phyloP scores from a whole-genome alignment of 2,329 filamentous ascomycete genomes.

The Cladophialophora psammophila region DNA sequence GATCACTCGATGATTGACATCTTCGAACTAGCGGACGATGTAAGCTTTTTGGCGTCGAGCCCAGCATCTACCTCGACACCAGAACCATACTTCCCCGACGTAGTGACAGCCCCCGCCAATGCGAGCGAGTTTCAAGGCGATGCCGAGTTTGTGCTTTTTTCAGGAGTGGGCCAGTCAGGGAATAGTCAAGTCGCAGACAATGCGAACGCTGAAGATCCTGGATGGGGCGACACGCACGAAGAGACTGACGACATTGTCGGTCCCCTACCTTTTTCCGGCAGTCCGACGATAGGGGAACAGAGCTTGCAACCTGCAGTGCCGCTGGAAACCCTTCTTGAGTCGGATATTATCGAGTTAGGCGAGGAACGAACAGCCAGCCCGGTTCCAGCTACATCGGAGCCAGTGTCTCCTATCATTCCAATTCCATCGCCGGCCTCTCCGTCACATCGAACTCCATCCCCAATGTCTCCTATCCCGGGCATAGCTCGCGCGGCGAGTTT shows the following conservation, averaged over 20 bases:
- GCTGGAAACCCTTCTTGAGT: constrained; percentile 24
- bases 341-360: background rate
- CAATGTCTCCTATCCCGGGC: constrained; percentile 28
- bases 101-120: background rate
- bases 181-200: background rate
- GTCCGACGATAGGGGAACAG: background rate
- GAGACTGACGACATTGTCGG: background rate
- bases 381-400: background rate
- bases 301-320: constrained; percentile 20
- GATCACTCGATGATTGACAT: constrained; percentile 28
- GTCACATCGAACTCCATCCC: background rate
- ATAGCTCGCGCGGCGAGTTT: constrained; percentile 34
- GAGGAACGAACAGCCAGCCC: background rate
- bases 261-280: background rate
- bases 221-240: background rate
- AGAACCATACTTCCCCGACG: constrained; percentile 23
- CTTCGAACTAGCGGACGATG: constrained; percentile 28
- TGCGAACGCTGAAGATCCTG: background rate
- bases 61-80: constrained; percentile 35
- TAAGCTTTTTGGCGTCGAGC: constrained; percentile 17
- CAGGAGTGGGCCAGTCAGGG: background rate
- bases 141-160: background rate
- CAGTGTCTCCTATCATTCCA: background rate
- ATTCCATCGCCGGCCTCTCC: background rate
- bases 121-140: background rate